Evolutionary conservation across 768 basidiomycete genomes (phyloP).

Genomic region (Phylloporus scabripes): DNA sequence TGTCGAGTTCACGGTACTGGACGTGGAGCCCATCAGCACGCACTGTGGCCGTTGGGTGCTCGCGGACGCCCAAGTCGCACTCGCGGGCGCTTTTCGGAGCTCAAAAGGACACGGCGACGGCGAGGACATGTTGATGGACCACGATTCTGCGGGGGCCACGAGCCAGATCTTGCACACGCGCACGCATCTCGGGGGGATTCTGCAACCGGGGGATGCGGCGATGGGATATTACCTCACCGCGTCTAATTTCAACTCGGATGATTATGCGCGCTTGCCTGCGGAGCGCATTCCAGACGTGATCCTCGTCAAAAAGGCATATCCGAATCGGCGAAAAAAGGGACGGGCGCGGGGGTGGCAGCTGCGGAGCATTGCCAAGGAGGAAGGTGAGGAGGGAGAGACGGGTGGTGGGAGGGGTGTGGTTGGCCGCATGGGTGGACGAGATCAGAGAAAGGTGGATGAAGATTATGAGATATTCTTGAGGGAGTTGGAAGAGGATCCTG

Average conservation of each 20-base stretch:
- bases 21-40: constrained; percentile 79
- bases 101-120: constrained; percentile 30
- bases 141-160: constrained; percentile 49
- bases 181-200: constrained; percentile 88
- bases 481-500: constrained; percentile 92
- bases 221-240: constrained; percentile 87
- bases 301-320: constrained; percentile 93
- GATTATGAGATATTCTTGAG: constrained; percentile 96
- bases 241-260: constrained; percentile 89
- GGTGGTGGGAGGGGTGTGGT: constrained; percentile 78
- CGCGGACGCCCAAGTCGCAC: constrained; percentile 85
- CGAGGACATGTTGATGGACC: constrained; percentile 53
- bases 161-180: constrained; percentile 92
- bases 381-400: constrained; percentile 80
- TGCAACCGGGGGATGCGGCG: constrained; percentile 93
- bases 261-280: constrained; percentile 61
- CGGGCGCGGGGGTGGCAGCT: constrained; percentile 82
- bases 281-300: constrained; percentile 85
- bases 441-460: constrained; percentile 88
- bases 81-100: constrained; percentile 74
- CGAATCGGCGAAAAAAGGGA: constrained; percentile 87
- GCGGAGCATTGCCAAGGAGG: constrained; percentile 88
- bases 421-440: constrained; percentile 83
- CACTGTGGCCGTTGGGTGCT: constrained; percentile 74
- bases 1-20: constrained; percentile 91